Percentiles rank a stretch among this genome's conserved stretches.
Evolutionary conservation across 108 stramenopile species (phyloP).

Genomic region (Craspedostauros australis): DNA sequence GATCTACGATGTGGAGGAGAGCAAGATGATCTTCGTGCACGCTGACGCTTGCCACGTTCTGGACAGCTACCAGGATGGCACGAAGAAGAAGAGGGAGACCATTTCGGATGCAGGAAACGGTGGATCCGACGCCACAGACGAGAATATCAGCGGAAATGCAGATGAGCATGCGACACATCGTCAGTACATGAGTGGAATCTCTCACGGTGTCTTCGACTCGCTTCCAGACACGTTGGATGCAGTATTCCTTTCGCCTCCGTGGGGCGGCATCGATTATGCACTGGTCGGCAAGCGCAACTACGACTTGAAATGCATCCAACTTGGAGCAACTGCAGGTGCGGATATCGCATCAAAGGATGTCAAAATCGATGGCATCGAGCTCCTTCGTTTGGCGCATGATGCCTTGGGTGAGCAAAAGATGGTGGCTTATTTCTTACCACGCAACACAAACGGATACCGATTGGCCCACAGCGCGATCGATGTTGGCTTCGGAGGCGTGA

Average conservation of each 20-base stretch:
- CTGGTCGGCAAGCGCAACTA: conserved; percentile 35
- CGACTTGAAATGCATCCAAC: conserved; percentile 20
- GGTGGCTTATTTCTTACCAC: conserved; percentile 61
- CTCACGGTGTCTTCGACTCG: conserved; percentile 35
- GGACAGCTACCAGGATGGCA: conserved; percentile 24
- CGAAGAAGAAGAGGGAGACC: conserved; percentile 2
- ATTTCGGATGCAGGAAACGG: not conserved
- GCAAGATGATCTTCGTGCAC: conserved; percentile 61
- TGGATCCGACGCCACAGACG: not conserved
- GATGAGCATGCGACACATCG: no score
- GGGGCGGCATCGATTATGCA: conserved; percentile 77
- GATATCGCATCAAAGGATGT: conserved; percentile 1
- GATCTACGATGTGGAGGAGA: conserved; percentile 44
- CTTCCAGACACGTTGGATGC: conserved; percentile 55
- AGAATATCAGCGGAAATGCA: not conserved
- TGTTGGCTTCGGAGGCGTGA: conserved; percentile 29
- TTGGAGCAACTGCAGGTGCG: no score
- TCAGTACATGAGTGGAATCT: not conserved
- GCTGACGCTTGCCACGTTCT: conserved; percentile 54
- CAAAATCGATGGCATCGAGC: conserved; percentile 35
- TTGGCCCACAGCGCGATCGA: conserved; percentile 38
- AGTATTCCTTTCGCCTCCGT: conserved; percentile 75
- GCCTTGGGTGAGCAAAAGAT: conserved; percentile 31
- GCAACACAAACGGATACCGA: conserved; percentile 55
- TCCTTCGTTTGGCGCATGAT: conserved; percentile 33